Evolutionary conservation across 2,329 filamentous ascomycete species (phyloP).

Genomic region (Penicillium olsonii): DNA sequence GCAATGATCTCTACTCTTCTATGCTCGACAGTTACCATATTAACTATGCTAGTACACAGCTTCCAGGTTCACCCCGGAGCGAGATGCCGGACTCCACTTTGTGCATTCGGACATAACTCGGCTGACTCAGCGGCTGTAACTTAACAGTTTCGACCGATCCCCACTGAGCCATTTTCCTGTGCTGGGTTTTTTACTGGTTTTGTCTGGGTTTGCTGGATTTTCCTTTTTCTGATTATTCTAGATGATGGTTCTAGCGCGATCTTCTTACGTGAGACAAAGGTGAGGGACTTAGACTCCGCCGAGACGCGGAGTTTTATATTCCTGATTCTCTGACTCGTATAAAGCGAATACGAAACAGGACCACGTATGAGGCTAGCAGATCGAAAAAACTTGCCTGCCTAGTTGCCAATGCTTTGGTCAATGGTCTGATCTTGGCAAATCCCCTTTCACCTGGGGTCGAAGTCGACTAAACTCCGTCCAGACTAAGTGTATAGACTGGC

Average conservation of each 20-base stretch:
- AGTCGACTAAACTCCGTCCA: too few species aligned
- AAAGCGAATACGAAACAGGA: neutral
- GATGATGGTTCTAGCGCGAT: too few species aligned
- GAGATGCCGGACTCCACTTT: constrained; percentile 15
- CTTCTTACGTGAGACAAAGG: constrained; percentile 12
- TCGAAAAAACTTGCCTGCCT: neutral
- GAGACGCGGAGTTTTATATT: constrained; percentile 21
- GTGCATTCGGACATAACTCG: constrained; percentile 6
- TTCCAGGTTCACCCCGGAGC: constrained; percentile 13
- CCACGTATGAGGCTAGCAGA: neutral
- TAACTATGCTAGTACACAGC: too few species aligned
- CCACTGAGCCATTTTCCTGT: constrained; percentile 9
- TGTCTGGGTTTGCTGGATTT: neutral
- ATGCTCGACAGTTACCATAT: too few species aligned
- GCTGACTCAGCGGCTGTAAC: constrained; percentile 17
- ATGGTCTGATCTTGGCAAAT: constrained; percentile 1
- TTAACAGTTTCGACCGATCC: neutral
- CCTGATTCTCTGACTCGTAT: neutral
- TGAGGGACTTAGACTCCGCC: constrained; percentile 6
- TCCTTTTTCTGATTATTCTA: too few species aligned
- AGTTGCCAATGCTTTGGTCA: neutral
- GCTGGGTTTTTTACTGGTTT: neutral
- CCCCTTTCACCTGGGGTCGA: constrained; percentile 22
- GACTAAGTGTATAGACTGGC: too few species aligned
- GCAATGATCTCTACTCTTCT: constrained; percentile 2